phyloP scores from a whole-genome alignment of 2,329 filamentous ascomycete genomes.

The Clarireedia sp. region DNA sequence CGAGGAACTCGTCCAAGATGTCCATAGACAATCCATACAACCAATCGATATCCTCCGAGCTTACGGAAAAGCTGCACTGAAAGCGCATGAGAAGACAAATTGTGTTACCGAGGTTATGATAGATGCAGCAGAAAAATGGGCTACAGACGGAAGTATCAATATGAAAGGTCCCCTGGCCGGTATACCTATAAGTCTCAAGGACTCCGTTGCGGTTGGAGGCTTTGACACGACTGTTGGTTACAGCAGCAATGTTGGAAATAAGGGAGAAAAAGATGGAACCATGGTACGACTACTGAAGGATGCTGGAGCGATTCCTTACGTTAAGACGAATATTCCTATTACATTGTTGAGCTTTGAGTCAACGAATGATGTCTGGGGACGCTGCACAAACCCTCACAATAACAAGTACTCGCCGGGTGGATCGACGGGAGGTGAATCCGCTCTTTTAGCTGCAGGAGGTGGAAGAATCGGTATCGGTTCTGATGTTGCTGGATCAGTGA shows the following conservation, averaged over 20 bases:
- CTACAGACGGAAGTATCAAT: conserved; percentile 51
- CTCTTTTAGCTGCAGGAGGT: conserved; percentile 69
- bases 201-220: conserved; percentile 68
- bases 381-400: conserved; percentile 75
- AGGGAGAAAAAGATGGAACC: conserved; percentile 67
- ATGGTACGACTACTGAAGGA: conserved; percentile 74
- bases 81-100: conserved; percentile 80
- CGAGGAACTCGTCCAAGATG: conserved; percentile 66
- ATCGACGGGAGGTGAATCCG: conserved; percentile 64
- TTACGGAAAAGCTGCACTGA: conserved; percentile 79
- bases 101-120: conserved; percentile 84
- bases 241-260: conserved; percentile 63
- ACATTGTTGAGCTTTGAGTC: conserved; percentile 42
- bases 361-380: conserved; percentile 67
- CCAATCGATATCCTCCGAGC: conserved; percentile 70
- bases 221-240: conserved; percentile 83
- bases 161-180: conserved; percentile 76
- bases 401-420: conserved; percentile 79
- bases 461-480: conserved; percentile 84
- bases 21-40: conserved; percentile 59
- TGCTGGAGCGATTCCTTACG: conserved; percentile 81
- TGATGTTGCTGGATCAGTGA: conserved; percentile 79
- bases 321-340: conserved; percentile 85
- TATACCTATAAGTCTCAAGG: conserved; percentile 81
- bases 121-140: conserved; percentile 68